Evolutionary conservation across 2,329 filamentous ascomycete species (phyloP).

Genomic region (Fusarium succisae): DNA sequence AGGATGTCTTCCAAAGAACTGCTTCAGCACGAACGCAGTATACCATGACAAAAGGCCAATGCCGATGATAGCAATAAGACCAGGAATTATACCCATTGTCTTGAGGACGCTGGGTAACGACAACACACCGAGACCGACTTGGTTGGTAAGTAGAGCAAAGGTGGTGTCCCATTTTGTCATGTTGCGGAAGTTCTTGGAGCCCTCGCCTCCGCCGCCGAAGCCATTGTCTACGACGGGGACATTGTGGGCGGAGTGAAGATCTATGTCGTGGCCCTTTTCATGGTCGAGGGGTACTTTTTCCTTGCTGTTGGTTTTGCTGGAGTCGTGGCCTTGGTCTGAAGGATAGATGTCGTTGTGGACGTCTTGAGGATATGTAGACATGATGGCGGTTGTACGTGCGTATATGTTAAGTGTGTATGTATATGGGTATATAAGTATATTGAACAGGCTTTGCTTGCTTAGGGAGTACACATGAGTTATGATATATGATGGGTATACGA

Average conservation of each 20-base stretch:
- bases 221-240: conserved; percentile 39
- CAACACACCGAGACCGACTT: conserved; percentile 60
- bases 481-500: background rate
- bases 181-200: conserved; percentile 47
- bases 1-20: conserved; percentile 74
- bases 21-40: conserved; percentile 61
- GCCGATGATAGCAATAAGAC: conserved; percentile 73
- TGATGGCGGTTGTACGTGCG: conserved; percentile 8
- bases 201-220: conserved; percentile 40
- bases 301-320: conserved; percentile 41
- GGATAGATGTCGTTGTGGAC: conserved; percentile 38
- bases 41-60: conserved; percentile 72
- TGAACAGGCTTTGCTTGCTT: conserved; percentile 2
- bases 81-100: conserved; percentile 72
- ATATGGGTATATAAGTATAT: background rate
- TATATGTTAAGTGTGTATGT: background rate
- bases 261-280: conserved; percentile 19
- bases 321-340: conserved; percentile 39
- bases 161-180: conserved; percentile 48
- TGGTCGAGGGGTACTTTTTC: conserved; percentile 37
- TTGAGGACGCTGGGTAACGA: conserved; percentile 78
- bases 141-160: conserved; percentile 47
- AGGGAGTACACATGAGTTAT: background rate
- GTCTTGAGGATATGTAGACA: conserved; percentile 34
- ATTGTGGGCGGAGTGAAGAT: conserved; percentile 31